phyloP scores from a whole-genome alignment of 345 rosid species.

The Turritis glabra region DNA sequence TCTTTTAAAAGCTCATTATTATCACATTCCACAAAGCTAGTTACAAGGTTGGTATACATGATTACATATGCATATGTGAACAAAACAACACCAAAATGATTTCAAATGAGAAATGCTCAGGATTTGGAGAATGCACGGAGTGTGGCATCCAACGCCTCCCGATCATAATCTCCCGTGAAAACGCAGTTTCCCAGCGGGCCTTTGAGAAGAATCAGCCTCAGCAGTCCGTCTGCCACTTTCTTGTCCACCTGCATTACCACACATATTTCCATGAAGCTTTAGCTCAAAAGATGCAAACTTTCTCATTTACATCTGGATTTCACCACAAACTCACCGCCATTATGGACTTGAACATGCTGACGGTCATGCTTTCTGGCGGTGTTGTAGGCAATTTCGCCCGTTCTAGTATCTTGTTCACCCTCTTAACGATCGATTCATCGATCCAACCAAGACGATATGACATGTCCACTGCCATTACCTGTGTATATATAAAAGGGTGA shows the following conservation, averaged over 20 bases:
- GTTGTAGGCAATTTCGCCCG: constrained; percentile 72
- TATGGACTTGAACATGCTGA: constrained; percentile 87
- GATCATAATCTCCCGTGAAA: constrained; percentile 89
- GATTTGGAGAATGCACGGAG: constrained; percentile 61
- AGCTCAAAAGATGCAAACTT: neutral
- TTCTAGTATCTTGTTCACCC: constrained; percentile 60
- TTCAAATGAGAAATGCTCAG: constrained; percentile 3
- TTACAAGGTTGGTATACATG: constrained; percentile 28
- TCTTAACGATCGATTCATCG: constrained; percentile 73
- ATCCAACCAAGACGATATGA: constrained; percentile 99
- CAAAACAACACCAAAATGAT: constrained; percentile 14
- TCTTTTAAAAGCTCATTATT: constrained; percentile 5
- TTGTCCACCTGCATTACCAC: constrained; percentile 75
- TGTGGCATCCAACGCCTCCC: constrained; percentile 79
- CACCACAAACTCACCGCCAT: constrained; percentile 73
- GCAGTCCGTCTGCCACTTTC: constrained; percentile 96
- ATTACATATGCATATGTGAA: constrained; percentile 5
- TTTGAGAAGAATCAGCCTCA: constrained; percentile 90
- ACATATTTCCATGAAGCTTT: neutral
- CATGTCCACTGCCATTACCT: constrained; percentile 99
- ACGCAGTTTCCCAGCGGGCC: constrained; percentile 94
- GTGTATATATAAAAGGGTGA: neutral
- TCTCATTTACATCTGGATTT: neutral
- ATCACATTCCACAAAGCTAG: constrained; percentile 29
- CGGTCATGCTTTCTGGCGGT: constrained; percentile 85